A percentile compares a stretch with the other conserved stretches of the same genome.
phyloP scores from a whole-genome alignment of 768 basidiomycete species.

The Mycena sanguinolenta region DNA sequence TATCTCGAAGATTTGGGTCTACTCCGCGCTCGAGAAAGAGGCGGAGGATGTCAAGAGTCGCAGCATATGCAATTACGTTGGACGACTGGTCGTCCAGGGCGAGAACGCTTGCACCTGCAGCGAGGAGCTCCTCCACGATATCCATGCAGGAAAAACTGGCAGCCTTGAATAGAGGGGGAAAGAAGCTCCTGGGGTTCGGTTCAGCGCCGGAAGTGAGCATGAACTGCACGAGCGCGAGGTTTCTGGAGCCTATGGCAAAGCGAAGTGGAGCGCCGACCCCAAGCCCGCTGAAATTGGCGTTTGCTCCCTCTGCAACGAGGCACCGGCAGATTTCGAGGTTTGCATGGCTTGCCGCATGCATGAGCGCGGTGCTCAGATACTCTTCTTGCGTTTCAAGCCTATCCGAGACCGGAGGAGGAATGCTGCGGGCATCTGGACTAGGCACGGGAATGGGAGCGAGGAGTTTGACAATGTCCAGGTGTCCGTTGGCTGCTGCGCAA shows the following conservation, averaged over 20 bases:
- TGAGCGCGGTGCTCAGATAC: not conserved
- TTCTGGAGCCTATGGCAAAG: not conserved
- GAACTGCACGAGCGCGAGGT: not conserved
- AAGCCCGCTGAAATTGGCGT: not conserved
- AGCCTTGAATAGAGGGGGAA: too few species aligned
- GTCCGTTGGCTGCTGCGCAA: not conserved
- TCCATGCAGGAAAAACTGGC: too few species aligned
- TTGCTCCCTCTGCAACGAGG: not conserved
- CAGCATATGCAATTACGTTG: not conserved
- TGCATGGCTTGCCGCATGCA: too few species aligned
- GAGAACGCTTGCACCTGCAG: too few species aligned
- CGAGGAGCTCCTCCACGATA: too few species aligned
- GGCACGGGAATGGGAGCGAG: not conserved
- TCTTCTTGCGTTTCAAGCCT: not conserved
- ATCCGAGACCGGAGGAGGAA: not conserved
- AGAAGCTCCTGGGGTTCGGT: not conserved
- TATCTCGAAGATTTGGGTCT: too few species aligned
- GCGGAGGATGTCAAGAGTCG: too few species aligned
- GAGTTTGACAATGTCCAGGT: not conserved
- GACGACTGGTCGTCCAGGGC: not conserved
- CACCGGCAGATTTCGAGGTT: not conserved
- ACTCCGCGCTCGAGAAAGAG: too few species aligned
- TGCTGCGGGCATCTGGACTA: not conserved
- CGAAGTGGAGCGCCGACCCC: not conserved
- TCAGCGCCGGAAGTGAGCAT: not conserved